A percentile compares a stretch with the other conserved stretches of the same genome.
phyloP scores from a whole-genome alignment of 169 alveolate genomes.

The Plasmodium knowlesi region DNA sequence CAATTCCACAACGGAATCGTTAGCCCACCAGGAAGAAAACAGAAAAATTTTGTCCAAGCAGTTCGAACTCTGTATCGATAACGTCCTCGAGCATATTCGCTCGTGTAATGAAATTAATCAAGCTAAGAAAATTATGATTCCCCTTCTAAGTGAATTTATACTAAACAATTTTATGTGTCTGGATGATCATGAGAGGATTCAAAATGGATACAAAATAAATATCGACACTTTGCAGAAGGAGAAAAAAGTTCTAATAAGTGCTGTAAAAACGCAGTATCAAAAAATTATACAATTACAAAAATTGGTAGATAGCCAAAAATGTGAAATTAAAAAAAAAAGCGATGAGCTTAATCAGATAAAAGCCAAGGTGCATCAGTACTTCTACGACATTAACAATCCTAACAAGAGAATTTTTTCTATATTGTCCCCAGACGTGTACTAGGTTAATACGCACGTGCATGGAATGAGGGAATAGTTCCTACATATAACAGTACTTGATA shows the following conservation, averaged over 20 bases:
- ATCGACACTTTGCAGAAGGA: conserved; percentile 45
- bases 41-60: neutral
- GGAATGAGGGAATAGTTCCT: neutral
- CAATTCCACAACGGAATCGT: neutral
- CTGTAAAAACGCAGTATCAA: conserved; percentile 62
- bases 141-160: conserved; percentile 48
- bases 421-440: conserved; percentile 62
- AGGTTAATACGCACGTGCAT: neutral
- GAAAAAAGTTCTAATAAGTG: conserved; percentile 67
- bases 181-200: conserved; percentile 10
- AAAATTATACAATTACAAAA: conserved; percentile 49
- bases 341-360: conserved; percentile 71
- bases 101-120: conserved; percentile 54
- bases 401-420: conserved; percentile 46
- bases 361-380: conserved; percentile 72
- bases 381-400: conserved; percentile 62
- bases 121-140: conserved; percentile 61
- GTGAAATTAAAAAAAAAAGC: conserved; percentile 55
- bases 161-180: conserved; percentile 15
- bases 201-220: conserved; percentile 13
- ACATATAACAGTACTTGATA: neutral
- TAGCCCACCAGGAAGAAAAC: conserved; percentile 7
- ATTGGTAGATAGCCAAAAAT: conserved; percentile 54
- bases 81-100: conserved; percentile 19
- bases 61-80: conserved; percentile 35